These are phyloP conservation scores for Hamigera avellanea DNA, from an alignment of 495 filamentous ascomycete genomes.

Conservation along the genomic window DNA sequence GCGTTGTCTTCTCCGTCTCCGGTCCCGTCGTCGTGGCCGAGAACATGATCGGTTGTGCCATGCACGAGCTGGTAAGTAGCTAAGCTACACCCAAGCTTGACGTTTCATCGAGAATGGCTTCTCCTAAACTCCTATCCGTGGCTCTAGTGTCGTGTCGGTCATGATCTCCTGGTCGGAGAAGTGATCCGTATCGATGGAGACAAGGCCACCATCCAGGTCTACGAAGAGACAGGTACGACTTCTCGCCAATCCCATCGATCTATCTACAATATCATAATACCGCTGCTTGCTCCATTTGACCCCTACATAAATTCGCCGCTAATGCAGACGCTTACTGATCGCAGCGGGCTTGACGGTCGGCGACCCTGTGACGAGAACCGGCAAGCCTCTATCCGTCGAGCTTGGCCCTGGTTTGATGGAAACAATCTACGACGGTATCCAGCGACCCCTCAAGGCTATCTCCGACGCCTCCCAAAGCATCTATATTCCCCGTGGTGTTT, in stretches of 20 bases:
- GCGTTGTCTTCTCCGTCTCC: slow-evolving; percentile 38
- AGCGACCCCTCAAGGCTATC: slow-evolving; percentile 84
- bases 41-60: slow-evolving; percentile 97
- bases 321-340: neutral
- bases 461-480: slow-evolving; percentile 66
- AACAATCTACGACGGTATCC: slow-evolving; percentile 99
- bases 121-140: neutral
- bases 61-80: slow-evolving; percentile 86
- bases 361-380: slow-evolving; percentile 80
- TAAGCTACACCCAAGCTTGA: neutral
- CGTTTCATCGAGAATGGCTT: too few species aligned
- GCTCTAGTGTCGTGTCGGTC: slow-evolving; percentile 69
- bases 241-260: slow-evolving; percentile 1
- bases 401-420: slow-evolving; percentile 95
- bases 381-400: slow-evolving; percentile 94
- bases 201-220: slow-evolving; percentile 95
- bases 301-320: neutral
- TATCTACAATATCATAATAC: too few species aligned
- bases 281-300: neutral
- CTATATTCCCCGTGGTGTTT: slow-evolving; percentile 92
- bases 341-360: slow-evolving; percentile 90
- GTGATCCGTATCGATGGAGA: slow-evolving; percentile 96
- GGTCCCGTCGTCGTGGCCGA: slow-evolving; percentile 95
- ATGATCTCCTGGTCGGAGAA: slow-evolving; percentile 84
- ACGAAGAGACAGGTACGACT: slow-evolving; percentile 85